Evolutionary conservation across 2,329 filamentous ascomycete species (phyloP), one percentile per base, ranked within the genome.

Genomic region (Cytospora schulzeri): DNA sequence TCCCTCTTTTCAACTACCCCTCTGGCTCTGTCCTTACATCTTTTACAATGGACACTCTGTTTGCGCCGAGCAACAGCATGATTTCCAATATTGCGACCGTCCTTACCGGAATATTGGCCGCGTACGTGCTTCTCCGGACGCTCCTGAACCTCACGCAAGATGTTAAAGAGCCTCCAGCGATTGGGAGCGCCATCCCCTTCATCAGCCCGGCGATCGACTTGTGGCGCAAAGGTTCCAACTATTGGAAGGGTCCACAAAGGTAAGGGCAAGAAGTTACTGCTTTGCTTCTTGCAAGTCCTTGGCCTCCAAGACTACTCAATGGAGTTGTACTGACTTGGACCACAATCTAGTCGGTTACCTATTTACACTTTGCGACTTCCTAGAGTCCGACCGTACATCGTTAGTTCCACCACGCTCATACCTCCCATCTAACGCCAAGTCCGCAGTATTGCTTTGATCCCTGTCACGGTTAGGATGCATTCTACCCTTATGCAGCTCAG

Each of bases 311-410:
- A 22, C 22, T 22, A 57, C 22, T n/a, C 26, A 24, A 19, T 24
- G 31, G 24, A 24, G 53, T 33, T 56, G 9, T 22, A 57, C 54
- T 50, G 45, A 57, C 33, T 29, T n/a, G 7, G 22, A 41, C 26
- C 29, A 69, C 67, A 57, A 61, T 68, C 60, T 62, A 55, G 31
- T 67, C 62, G 51, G 3, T 24, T 48, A 22, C 59, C 59, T 8
- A 61, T 61, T 19, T 61, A 61, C 26, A 61, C 59, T 5, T 28
- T 61, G 11, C 59, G 59, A 19, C 26, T 61, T 6, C 59, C 59
- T 4, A 51, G 59, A 19, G 35, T 12, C 19, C 59, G 59, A 9
- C 35, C 55, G 12, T 61, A 61, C n/a, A 11, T 61, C 14, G 41
- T 61, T 15, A 55, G 55, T 17, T 31, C 59, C 7, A 52, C 59